A percentile compares a stretch with the other conserved stretches of the same genome.
Conservation (phyloP, 139 green algal genomes). For the Limnomonas spitsbergensis region DNA sequence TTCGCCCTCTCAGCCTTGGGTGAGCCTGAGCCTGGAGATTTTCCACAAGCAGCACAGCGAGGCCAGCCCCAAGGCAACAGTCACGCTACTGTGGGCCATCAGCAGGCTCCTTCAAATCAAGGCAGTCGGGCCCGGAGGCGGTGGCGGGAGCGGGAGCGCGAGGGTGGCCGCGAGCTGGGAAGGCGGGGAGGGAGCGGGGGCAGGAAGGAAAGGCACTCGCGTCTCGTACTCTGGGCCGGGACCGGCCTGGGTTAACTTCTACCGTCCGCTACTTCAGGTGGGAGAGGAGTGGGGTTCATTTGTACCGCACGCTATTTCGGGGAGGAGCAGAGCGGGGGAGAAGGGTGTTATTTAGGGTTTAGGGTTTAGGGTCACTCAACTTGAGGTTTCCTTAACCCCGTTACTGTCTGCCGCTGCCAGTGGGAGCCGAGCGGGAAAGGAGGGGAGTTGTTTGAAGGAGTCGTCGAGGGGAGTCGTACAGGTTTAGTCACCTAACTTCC, state of each 20-base stretch:
- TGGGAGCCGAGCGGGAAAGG: too few relatives aligned
- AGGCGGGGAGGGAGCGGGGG: not conserved
- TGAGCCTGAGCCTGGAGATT: not conserved
- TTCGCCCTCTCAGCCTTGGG: not conserved
- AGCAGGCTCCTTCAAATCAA: conserved; percentile 3
- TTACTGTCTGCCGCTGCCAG: too few relatives aligned
- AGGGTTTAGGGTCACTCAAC: too few relatives aligned
- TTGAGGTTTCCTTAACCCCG: too few relatives aligned
- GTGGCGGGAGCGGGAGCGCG: not conserved
- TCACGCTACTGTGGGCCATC: not conserved
- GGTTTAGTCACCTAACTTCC: too few relatives aligned
- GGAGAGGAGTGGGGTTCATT: too few relatives aligned
- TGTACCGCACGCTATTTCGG: too few relatives aligned
- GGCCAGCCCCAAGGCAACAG: not conserved
- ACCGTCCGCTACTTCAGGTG: not conserved
- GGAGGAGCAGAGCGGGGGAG: too few relatives aligned
- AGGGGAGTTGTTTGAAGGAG: too few relatives aligned
- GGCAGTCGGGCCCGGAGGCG: not conserved
- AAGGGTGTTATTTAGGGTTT: too few relatives aligned
- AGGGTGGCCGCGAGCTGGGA: not conserved
- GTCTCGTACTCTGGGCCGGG: conserved; percentile 7
- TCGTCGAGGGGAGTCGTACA: too few relatives aligned
- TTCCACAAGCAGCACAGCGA: conserved; percentile 8
- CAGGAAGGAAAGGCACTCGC: too few relatives aligned
- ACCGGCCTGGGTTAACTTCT: not conserved